A percentile compares a stretch with the other conserved stretches of the same genome.
These are phyloP conservation scores for Ophiocordyceps camponoti-saundersi DNA, from an alignment of 2,329 filamentous ascomycete species.

Conservation along the genomic window DNA sequence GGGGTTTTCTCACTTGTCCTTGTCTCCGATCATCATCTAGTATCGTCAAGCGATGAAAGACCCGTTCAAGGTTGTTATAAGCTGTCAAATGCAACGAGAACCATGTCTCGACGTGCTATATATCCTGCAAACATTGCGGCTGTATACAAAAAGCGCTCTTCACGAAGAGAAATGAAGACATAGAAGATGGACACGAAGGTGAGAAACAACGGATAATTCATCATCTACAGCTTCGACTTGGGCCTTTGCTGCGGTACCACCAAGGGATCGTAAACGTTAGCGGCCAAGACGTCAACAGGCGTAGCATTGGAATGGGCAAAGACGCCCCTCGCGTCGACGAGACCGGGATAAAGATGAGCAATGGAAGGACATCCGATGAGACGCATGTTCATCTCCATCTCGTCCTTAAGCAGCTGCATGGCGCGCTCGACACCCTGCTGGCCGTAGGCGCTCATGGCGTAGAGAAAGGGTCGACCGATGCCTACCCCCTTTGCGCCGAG, in stretches of 20 bases:
- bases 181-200: no score
- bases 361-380: slow-evolving; percentile 66
- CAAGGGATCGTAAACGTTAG: slow-evolving; percentile 35
- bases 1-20: no score
- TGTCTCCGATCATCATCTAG: no score
- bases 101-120: no score
- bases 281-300: slow-evolving; percentile 29
- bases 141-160: neutral
- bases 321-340: slow-evolving; percentile 65
- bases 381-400: slow-evolving; percentile 99
- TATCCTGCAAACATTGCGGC: no score
- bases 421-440: slow-evolving; percentile 74
- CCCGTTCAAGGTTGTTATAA: no score
- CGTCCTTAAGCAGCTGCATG: slow-evolving; percentile 84
- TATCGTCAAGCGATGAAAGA: no score
- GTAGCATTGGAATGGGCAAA: slow-evolving; percentile 30
- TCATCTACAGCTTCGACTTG: slow-evolving; percentile 30
- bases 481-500: slow-evolving; percentile 84
- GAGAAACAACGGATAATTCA: neutral
- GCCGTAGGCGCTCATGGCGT: slow-evolving; percentile 89
- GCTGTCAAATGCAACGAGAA: no score
- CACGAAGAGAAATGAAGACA: no score
- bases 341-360: slow-evolving; percentile 59
- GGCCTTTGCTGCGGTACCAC: slow-evolving; percentile 32
- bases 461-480: slow-evolving; percentile 87